Base-by-base conservation (phyloP, 2,329 filamentous ascomycete species). In the Diaporthe citri region DNA sequence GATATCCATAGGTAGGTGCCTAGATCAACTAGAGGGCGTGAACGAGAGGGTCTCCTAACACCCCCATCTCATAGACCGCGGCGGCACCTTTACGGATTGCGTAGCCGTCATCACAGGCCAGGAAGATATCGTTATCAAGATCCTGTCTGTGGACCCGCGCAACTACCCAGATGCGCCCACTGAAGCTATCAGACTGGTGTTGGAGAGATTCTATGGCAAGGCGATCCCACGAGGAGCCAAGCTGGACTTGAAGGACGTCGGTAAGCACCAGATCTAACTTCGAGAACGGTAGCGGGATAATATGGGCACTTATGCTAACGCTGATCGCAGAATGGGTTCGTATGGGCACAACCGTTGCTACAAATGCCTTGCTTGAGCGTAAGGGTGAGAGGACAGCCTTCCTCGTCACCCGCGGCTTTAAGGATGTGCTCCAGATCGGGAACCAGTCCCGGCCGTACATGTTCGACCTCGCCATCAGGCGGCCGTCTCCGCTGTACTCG, bases 271-370 rank as follows among this genome's bases (percentile, higher is more conserved):
- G 4, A 5, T 31, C 31, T 31, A 8, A 51, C 48, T 20, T n/a
- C 28, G 17, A 67, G 2, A 17, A 22, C 59, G 6, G 8, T 22
- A 22, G 17, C 56, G 39, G 31, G 20, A 39, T 59, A n/a, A 12
- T 5, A n/a, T 17, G 41, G 17, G 56, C 56, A 36, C 56, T n/a
- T 17, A 46, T 20, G n/a, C 31, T 67, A n/a, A 67, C 41, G 41
- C 2, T 15, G 0, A 41, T 4, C 52, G 2, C 36, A 74, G 64
- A 60, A 64, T 74, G 69, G 55, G 66, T 76, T 80, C 89, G 92
- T 31, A 93, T 93, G 91, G 91, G 92, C 22, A 93, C 92, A 3
- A 93, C 91, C 0, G 91, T 93, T 7, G 91, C 92, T 2, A 93
- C 92, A 1, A 93, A 93, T 82, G 91, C 91, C 2, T 81, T 93